These are phyloP conservation scores for Setomelanomma holmii DNA, from an alignment of 2,329 filamentous ascomycete genomes.

Conservation along the genomic window DNA sequence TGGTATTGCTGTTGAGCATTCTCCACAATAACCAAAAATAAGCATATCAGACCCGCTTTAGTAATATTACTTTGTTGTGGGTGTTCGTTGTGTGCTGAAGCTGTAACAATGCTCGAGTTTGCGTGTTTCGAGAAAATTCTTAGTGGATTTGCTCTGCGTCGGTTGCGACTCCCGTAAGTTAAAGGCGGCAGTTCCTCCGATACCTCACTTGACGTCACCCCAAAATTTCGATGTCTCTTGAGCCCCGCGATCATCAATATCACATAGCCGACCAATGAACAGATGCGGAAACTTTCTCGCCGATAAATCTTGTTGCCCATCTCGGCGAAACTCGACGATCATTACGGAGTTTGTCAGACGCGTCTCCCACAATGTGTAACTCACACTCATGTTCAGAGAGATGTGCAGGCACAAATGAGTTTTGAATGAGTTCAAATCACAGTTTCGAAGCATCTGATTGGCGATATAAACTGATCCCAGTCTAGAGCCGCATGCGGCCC, in stretches of 20 bases:
- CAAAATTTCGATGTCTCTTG: background rate
- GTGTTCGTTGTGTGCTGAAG: too few species aligned
- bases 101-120: background rate
- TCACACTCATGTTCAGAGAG: background rate
- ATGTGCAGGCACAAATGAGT: background rate
- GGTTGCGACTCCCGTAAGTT: background rate
- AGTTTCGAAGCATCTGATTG: background rate
- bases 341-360: background rate
- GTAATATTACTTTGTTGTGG: too few species aligned
- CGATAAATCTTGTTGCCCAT: background rate
- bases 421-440: background rate
- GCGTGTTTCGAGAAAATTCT: background rate
- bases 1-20: too few species aligned
- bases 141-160: background rate
- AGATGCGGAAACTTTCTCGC: background rate
- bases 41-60: too few species aligned
- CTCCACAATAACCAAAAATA: too few species aligned
- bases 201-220: background rate
- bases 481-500: slow-evolving; percentile 2
- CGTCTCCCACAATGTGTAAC: background rate
- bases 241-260: background rate
- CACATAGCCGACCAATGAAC: background rate
- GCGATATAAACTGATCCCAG: background rate
- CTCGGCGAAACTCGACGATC: background rate
- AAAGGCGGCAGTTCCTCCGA: background rate